Base-by-base conservation (phyloP, 495 filamentous ascomycete genomes). In the Penicillium bialowiezense region DNA sequence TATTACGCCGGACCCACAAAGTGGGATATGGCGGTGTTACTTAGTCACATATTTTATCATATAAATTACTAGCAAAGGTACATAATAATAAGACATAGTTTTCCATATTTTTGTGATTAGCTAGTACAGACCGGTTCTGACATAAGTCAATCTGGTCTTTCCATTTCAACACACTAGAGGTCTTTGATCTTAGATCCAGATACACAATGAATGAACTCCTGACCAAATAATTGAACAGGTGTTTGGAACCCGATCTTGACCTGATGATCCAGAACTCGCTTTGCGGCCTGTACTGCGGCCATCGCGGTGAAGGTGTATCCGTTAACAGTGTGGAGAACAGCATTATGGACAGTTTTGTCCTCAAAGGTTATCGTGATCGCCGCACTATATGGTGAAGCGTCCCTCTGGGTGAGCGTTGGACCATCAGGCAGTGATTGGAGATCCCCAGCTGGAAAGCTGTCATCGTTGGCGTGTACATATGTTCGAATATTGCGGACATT, bases 361-460 rank as follows among this genome's bases (percentile, higher is more conserved):
- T 49, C 21, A 8, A 24, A 49, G 33, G 34, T 40, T 3, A 49
- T 18, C 31, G 29, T 20, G n/a, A 26, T 36, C 23, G 26, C 46
- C 37, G 46, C 46, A 33, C 18, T 3, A 41, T 41, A 49, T 21
- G 46, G 46, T 10, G 46, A 5, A 8, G 46, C 35, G 2, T 49
- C 46, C 14, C 46, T 37, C 46, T 41, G 13, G 7, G 12, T 24
- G 12, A 1, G 7, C 13, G 46, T 41, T 36, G 35, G 46, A 23
- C 46, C 35, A 41, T 49, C 46, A 23, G 46, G 23, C 6, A 49
- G 14, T 20, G 8, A 20, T 2, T 31, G 3, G 41, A 49, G 15
- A 23, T 49, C 36, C 10, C 46, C 46, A 33, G 35, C 41, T 33
- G 35, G 36, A 33, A 49, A 49, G 33, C 46, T 41, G 24, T 31